Evolutionary conservation across 345 rosid species (phyloP), one percentile per base, ranked within the genome.

Genomic region (Salix exigua): DNA sequence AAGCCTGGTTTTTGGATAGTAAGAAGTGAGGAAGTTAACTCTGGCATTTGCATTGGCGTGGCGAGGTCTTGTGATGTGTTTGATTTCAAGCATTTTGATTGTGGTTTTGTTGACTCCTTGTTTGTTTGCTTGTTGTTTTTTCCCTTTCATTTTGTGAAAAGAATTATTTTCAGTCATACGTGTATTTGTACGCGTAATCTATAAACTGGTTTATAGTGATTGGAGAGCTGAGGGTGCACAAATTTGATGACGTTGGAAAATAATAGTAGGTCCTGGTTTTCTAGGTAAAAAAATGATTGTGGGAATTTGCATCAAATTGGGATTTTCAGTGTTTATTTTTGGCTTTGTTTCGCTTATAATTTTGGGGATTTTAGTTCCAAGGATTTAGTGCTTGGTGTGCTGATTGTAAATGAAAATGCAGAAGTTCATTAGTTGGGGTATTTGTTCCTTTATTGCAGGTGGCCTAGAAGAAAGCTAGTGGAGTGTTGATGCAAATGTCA

Each of bases 401-500:
- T 65, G 58, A 26, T 46, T 42, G 44, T 12, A 68, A 53, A 17
- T 48, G 30, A 68, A 28, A 21, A 19, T 64, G n/a, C 19, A 40
- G 69, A 61, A 13, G 61, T 66, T 73, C 48, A 42, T 48, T 26
- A 73, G 26, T 42, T 16, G 35, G 7, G 18, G 38, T 63, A 58
- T 26, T 67, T 61, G 53, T 51, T 66, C 60, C 30, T 0, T 13
- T 55, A 75, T 70, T 74, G 71, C 86, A 80, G 87, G 84, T 46
- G 30, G 73, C 71, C 48, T 25, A 79, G 82, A 71, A 75, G 68
- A 30, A 72, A 48, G 78, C 60, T 73, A 61, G 71, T 70, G 66
- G 67, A 28, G 48, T 69, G 44, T 78, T 65, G 80, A 68, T 80
- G 86, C 88, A 88, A 80, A 93, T 89, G 93, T 85, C 93, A 77